These are phyloP conservation scores for Trichoderma polysporum DNA, from an alignment of 2,329 filamentous ascomycete species.

Conservation along the genomic window DNA sequence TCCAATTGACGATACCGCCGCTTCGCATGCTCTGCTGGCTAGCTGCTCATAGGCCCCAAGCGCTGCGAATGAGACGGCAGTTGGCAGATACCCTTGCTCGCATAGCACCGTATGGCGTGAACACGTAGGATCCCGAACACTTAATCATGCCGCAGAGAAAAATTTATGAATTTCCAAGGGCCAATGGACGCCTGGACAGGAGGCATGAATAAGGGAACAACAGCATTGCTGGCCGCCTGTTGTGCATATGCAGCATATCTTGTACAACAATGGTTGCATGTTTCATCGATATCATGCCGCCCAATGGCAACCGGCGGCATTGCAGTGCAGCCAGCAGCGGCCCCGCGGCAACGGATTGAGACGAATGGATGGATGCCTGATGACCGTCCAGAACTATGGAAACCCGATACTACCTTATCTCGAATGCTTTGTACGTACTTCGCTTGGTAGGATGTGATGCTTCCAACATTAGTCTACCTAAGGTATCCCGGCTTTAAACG, in stretches of 20 bases:
- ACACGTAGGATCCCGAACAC: slow-evolving; percentile 14
- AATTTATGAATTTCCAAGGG: neutral
- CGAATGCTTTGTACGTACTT: neutral
- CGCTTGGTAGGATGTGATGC: too few relatives aligned
- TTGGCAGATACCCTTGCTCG: neutral
- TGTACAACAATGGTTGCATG: slow-evolving; percentile 18
- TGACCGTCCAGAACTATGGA: neutral
- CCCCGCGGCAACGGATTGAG: too few relatives aligned
- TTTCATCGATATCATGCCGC: neutral
- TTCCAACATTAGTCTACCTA: too few relatives aligned
- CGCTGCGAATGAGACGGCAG: neutral
- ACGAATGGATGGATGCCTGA: slow-evolving; percentile 6
- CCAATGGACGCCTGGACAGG: neutral
- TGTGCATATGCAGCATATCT: slow-evolving; percentile 7
- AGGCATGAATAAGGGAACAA: neutral
- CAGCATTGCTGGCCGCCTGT: neutral
- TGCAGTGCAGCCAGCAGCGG: too few relatives aligned
- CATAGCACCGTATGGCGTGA: slow-evolving; percentile 12
- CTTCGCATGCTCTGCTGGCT: slow-evolving; percentile 1
- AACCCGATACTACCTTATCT: neutral
- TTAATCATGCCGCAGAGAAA: neutral
- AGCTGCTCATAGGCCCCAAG: neutral
- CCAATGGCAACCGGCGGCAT: neutral
- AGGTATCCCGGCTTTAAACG: neutral
- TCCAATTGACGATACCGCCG: neutral